Conservation (phyloP, 352 stramenopile genomes). For the Blastocystis sp. region DNA sequence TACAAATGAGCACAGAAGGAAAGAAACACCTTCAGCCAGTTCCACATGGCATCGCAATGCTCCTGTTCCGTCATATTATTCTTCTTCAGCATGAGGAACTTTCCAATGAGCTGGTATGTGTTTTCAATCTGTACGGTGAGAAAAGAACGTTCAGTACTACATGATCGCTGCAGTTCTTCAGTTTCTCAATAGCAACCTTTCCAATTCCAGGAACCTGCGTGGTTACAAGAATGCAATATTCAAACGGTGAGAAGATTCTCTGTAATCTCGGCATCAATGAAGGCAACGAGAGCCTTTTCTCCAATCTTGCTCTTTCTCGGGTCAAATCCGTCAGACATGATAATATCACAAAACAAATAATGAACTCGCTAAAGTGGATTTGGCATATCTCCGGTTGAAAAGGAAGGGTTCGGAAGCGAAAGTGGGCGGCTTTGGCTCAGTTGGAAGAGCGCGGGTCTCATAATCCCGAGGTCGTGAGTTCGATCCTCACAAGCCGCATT, state of each 20-base stretch:
- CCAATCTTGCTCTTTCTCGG: constrained; percentile 55
- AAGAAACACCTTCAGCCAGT: constrained; percentile 58
- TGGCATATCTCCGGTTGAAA: too few relatives aligned
- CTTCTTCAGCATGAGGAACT: constrained; percentile 59
- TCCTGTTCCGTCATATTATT: constrained; percentile 57
- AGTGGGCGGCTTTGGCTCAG: constrained; percentile 42
- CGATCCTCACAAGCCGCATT: constrained; percentile 55
- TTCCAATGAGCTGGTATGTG: constrained; percentile 60
- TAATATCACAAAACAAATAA: background rate
- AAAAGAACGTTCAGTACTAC: background rate
- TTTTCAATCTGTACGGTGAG: constrained; percentile 47
- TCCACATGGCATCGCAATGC: constrained; percentile 60
- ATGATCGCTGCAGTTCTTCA: constrained; percentile 46
- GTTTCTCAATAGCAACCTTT: constrained; percentile 46
- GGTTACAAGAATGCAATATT: background rate
- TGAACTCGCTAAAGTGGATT: too few relatives aligned
- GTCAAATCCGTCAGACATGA: constrained; percentile 51
- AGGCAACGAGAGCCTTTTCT: constrained; percentile 53
- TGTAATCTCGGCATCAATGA: constrained; percentile 49
- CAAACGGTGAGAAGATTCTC: constrained; percentile 48
- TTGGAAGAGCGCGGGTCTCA: constrained; percentile 56
- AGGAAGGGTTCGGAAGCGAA: too few relatives aligned
- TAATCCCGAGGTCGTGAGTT: constrained; percentile 57
- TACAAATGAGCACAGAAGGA: background rate
- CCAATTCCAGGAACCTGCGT: constrained; percentile 57